These are phyloP conservation scores for Marasmius sp. DNA, from an alignment of 1,284 basidiomycete genomes.

Conservation along the genomic window DNA sequence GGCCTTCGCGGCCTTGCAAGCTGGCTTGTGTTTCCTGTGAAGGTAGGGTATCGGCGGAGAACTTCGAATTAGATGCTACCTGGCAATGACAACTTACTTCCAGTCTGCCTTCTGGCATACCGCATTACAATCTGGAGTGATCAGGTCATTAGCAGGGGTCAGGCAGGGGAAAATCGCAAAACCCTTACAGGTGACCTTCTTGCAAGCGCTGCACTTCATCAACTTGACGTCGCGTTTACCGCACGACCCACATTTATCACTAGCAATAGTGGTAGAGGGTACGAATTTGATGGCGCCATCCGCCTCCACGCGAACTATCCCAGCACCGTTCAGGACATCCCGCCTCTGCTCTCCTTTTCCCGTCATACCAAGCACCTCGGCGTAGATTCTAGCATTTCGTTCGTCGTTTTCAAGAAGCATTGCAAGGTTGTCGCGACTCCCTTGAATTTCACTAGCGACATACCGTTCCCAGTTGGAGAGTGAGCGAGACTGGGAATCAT, in stretches of 20 bases:
- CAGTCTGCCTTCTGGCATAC: conserved; percentile 30
- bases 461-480: conserved; percentile 22
- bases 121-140: conserved; percentile 24
- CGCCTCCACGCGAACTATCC: conserved; percentile 20
- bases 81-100: conserved; percentile 21
- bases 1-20: background rate
- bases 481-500: conserved; percentile 12
- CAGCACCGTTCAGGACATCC: conserved; percentile 17
- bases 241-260: conserved; percentile 28
- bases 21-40: conserved; percentile 9
- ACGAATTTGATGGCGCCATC: conserved; percentile 17
- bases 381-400: conserved; percentile 10
- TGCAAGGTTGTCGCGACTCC: conserved; percentile 24
- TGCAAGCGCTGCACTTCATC: conserved; percentile 26
- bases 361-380: conserved; percentile 6
- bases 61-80: background rate
- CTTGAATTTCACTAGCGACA: conserved; percentile 21
- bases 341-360: conserved; percentile 17
- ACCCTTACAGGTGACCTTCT: conserved; percentile 25
- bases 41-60: background rate
- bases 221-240: conserved; percentile 26
- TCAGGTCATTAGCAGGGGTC: background rate
- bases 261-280: conserved; percentile 22
- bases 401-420: conserved; percentile 24
- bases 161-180: background rate